Evolutionary conservation across 2,329 filamentous ascomycete species (phyloP), one percentile per base, ranked within the genome.

Genomic region (Ophiocordyceps camponoti-floridani): DNA sequence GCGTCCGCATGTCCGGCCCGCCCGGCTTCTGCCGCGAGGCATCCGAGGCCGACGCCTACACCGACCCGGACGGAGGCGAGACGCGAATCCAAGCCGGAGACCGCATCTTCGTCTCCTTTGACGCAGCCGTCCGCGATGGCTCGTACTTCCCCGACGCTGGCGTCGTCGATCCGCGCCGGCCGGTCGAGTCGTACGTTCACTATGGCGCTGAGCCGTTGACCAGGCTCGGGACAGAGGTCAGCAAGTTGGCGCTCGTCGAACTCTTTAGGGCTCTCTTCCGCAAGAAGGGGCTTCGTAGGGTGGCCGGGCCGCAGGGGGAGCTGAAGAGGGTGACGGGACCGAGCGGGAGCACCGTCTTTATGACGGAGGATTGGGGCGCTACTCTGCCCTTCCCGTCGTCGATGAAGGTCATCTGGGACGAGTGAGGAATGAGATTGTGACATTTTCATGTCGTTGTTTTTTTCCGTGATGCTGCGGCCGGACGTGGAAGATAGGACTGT

Each of bases 261-360:
- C 79, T 85, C 67, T 72, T 86, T 58, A 73, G 81, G 42, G 71
- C 73, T 1, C 61, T 84, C 2, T 82, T 80, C 53, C 63, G 68
- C 47, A 64, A 76, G 51, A 67, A 72, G 51, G 77, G 76, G 45
- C 57, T 87, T 11, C 64, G 76, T 6, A 67, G 77, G 28, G 77
- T 74, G 0, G 64, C 73, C 0, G 82, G 82, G 0, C 62, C 71
- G 1, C 76, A 82, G 59, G 82, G 82, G 0, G 62, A 76, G 54
- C 57, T 86, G 50, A 83, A 84, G 67, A 80, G 75, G 63, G 66
- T 84, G 2, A 60, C 65, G 0, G 65, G 67, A 9, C 63, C 67
- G 0, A 73, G 69, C 0, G 75, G 73, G 0, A 71, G 70, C 56
- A 72, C 65, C 10, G 62, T 73, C 7, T 85, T 83, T 56, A 64